Evolutionary conservation across 1,284 basidiomycete genomes (phyloP).

Genomic region (Ustilago tritici): DNA sequence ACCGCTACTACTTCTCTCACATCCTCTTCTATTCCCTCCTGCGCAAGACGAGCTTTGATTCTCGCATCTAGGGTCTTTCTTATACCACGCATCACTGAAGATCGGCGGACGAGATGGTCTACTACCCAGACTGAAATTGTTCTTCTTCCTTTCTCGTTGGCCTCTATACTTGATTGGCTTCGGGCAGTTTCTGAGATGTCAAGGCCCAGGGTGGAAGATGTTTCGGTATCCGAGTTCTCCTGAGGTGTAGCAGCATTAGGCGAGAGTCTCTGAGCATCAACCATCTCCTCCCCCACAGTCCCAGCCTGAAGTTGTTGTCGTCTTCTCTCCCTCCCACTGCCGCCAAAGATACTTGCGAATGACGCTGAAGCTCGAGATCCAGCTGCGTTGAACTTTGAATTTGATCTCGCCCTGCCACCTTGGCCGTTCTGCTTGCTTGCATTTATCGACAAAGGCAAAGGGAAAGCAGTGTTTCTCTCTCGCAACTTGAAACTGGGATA

Average conservation of each 20-base stretch:
- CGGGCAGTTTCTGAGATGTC: background rate
- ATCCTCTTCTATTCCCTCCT: background rate
- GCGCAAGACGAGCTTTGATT: slow-evolving; percentile 8
- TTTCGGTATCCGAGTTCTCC: slow-evolving; percentile 3
- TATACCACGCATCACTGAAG: slow-evolving; percentile 20
- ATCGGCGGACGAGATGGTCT: slow-evolving; percentile 30
- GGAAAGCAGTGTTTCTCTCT: slow-evolving; percentile 74
- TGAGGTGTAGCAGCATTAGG: background rate
- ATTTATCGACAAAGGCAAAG: slow-evolving; percentile 76
- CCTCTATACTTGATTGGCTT: background rate
- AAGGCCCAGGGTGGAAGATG: slow-evolving; percentile 2
- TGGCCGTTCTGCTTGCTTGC: slow-evolving; percentile 33
- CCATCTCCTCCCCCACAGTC: slow-evolving; percentile 8
- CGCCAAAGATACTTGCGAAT: slow-evolving; percentile 50
- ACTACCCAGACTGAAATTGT: slow-evolving; percentile 28
- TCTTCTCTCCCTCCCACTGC: slow-evolving; percentile 29
- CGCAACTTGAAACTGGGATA: slow-evolving; percentile 18
- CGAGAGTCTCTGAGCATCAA: slow-evolving; percentile 14
- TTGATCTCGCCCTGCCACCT: slow-evolving; percentile 15
- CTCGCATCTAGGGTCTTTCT: slow-evolving; percentile 25
- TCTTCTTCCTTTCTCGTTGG: background rate
- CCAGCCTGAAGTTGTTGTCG: slow-evolving; percentile 12
- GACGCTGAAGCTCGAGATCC: slow-evolving; percentile 35
- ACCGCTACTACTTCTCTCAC: slow-evolving; percentile 18
- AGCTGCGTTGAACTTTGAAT: slow-evolving; percentile 24